Evolutionary conservation across 2,329 filamentous ascomycete species (phyloP), one percentile per base, ranked within the genome.

Genomic region (Ploettnerulaceae sp.): DNA sequence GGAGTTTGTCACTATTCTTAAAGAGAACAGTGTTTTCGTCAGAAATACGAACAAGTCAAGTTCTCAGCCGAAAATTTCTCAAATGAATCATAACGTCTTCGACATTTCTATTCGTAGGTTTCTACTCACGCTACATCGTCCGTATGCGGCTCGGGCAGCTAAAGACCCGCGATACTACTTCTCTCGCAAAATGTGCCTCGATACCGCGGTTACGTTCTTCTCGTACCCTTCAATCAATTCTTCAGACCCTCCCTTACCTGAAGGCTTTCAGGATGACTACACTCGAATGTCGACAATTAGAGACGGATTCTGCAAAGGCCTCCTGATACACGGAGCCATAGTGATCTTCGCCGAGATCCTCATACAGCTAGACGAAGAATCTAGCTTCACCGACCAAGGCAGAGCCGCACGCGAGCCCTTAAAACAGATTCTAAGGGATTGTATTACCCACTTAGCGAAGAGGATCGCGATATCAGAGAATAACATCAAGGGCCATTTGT

Each of bases 41-140:
- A 34, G 36, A 9, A 29, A 22, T 7, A 24, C 45, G 2, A 44
- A 43, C 14, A 21, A 37, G n/a, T 34, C 44, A 3, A 5, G 20
- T 1, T 21, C n/a, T 1, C 33, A 35, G 7, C 26, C 22, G 2
- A 35, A 36, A 21, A 33, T 54, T 4, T 33, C 42, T 4, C 41
- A 51, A 20, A 25, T 54, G 17, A 43, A 50, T 22, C 61, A 67
- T 2, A 76, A 76, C 47, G 57, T 79, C 4, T 61, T 77, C 20
- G 71, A 78, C 38, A 71, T 73, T 31, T 64, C 75, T 0, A 65
- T 75, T 3, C 72, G 74, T 4, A 73, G 78, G 11, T 80, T 78
- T 55, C 55, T 80, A 2, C 68, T 81, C 11, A 67, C 71, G 1
- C 64, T 82, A 0, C 77, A 82, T 51, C 70, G 68, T 6, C 65